Base-by-base conservation (phyloP, 2,329 filamentous ascomycete species). In the Curvularia spicifera region DNA sequence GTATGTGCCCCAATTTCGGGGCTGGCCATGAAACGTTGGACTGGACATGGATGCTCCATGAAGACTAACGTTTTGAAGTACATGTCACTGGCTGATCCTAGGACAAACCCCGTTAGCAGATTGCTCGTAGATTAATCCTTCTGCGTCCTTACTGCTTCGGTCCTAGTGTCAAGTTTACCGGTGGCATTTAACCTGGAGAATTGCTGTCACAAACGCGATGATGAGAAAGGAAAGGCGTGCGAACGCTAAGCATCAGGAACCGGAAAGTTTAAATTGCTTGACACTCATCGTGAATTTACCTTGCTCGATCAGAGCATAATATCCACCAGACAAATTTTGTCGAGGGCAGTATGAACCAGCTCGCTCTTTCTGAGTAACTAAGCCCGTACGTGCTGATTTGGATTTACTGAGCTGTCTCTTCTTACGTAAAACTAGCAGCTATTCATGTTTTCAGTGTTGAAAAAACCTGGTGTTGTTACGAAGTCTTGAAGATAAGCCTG, bases 81-180 rank as follows among this genome's bases (percentile, higher is more conserved):
- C n/a, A n/a, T 10, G 43, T n/a, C 13, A 35, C 40, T 42, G 29
- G 53, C 40, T 29, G 8, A 50, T 44, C 42, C 50, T 43, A 47
- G 51, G 35, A 18, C 48, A 40, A 47, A 57, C 43, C 24, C 42
- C 55, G 51, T 49, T 10, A 26, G 55, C 56, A 50, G 49, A 60
- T 61, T 57, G 52, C 15, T 31, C 31, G 51, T 57, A 67, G 63
- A 66, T 67, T 66, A 60, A 44, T 35, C 40, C 50, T 57, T 57
- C 57, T 60, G 53, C 33, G 46, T 37, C 33, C 20, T 47, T 55
- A 49, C 63, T 48, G 20, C 22, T 53, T 59, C 15, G 8, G 51
- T 35, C 15, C 37, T 61, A 61, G 56, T 45, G 24, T 48, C 46
- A 45, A 43, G 64, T 60, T 47, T 61, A 57, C 48, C 52, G 50